Conservation (phyloP, 2,329 filamentous ascomycete species). For the Scytalidium sp. region DNA sequence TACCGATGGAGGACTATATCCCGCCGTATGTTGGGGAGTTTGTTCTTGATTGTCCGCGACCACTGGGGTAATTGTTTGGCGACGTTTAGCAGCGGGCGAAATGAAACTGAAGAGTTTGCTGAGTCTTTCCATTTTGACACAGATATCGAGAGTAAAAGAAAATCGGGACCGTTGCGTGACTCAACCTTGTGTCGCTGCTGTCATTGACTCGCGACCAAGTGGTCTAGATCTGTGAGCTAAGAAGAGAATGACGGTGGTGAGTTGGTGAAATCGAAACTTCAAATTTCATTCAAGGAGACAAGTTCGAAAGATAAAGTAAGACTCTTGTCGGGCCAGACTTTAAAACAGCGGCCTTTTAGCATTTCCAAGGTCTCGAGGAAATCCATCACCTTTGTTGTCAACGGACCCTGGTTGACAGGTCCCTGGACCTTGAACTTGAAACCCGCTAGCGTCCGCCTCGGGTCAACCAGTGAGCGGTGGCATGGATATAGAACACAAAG, state of each 20-base stretch:
- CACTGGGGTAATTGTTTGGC: conserved; percentile 20
- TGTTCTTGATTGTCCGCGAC: conserved; percentile 1
- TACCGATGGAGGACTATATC: conserved; percentile 10
- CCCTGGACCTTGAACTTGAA: neutral
- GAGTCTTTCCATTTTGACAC: conserved; percentile 5
- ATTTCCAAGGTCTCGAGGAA: neutral
- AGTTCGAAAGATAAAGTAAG: neutral
- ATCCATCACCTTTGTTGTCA: neutral
- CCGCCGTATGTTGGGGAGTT: conserved; percentile 8
- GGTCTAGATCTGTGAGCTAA: neutral
- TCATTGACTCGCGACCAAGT: neutral
- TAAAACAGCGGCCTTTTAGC: neutral
- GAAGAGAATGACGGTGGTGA: neutral
- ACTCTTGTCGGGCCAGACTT: neutral
- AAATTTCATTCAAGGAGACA: neutral
- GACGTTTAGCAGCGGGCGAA: conserved; percentile 26
- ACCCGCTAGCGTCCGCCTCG: neutral
- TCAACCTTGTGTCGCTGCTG: neutral
- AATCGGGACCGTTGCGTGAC: too few species aligned
- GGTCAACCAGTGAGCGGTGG: neutral
- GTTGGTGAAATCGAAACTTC: neutral
- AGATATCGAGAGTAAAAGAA: neutral
- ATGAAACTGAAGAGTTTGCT: conserved; percentile 21
- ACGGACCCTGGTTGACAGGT: too few species aligned
- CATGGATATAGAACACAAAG: neutral